Percentiles rank a stretch among this genome's conserved stretches.
phyloP scores from a whole-genome alignment of 1,139 yeast genomes.

The Geotrichum aggregatum region DNA sequence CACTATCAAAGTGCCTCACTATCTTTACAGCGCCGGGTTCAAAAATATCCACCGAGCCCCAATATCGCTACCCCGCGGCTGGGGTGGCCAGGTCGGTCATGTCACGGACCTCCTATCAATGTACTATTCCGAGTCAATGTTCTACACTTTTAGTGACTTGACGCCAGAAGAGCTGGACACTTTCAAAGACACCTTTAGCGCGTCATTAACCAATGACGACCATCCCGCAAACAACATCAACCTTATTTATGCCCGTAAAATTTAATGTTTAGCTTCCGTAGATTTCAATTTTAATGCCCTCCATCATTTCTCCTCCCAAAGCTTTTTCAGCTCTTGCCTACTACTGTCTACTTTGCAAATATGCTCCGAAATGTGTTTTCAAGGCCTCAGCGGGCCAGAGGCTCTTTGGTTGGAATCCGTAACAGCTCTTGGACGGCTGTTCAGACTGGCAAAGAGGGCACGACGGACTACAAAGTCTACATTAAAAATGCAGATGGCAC shows the following conservation, averaged over 20 bases:
- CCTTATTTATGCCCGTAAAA: slow-evolving; percentile 10
- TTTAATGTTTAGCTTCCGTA: not conserved
- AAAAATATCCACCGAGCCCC: slow-evolving; percentile 31
- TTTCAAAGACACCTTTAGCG: not conserved
- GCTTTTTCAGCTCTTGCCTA: too few species aligned
- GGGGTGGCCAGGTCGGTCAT: slow-evolving; percentile 38
- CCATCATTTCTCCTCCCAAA: too few species aligned
- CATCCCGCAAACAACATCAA: not conserved
- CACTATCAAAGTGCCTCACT: slow-evolving; percentile 27
- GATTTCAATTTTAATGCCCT: not conserved
- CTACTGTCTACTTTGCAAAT: too few species aligned
- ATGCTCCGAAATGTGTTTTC: too few species aligned
- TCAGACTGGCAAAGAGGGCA: slow-evolving; percentile 80
- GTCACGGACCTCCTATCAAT: slow-evolving; percentile 33
- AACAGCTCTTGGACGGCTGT: slow-evolving; percentile 35
- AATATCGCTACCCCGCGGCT: slow-evolving; percentile 34
- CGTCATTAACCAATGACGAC: not conserved
- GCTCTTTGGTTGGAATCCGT: too few species aligned
- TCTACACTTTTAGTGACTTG: slow-evolving; percentile 30
- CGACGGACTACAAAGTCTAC: slow-evolving; percentile 68
- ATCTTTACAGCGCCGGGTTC: slow-evolving; percentile 37
- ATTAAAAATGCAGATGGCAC: slow-evolving; percentile 56
- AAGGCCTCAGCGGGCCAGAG: too few species aligned
- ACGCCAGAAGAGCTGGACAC: slow-evolving; percentile 28
- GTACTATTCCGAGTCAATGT: slow-evolving; percentile 33